Evolutionary conservation across 306 rosid species (phyloP), one percentile per base, ranked within the genome.

Genomic region (Inga laurina): DNA sequence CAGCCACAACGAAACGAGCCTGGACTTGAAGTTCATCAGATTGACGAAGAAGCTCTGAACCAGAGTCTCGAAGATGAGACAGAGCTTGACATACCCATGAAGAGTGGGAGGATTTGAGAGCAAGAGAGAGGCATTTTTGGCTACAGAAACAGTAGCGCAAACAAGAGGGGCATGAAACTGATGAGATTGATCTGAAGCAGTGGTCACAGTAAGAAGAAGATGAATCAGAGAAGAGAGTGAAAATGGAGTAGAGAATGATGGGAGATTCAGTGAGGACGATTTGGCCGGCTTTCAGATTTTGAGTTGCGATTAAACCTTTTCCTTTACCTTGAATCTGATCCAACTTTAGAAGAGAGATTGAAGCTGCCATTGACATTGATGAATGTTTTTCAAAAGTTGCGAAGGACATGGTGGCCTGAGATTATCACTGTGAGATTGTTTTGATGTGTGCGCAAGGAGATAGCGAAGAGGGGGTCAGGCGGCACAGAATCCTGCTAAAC

Each of bases 261-360:
- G 93, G 94, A 32, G 97, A 83, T 56, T 93, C 94, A 12, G 57
- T 91, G 67, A 90, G 89, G 44, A 93, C 12, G 66, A 92, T 54
- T 85, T 93, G 88, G 0, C 97, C 93, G 11, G 89, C 94, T 15
- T 77, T 85, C 2, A 92, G 85, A 37, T 90, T 76, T 43, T 84
- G 86, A 37, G 88, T 15, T 35, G 93, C 92, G 73, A 87, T 79
- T 8, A 90, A 22, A 4, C 89, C 94, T 65, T 90, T 88, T 9
- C 97, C 97, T 83, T 88, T 87, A 3, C 92, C 91, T 27, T 80
- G 37, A 5, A 88, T 86, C 13, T 89, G 80, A 3, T 76, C 84
- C 45, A 88, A 21, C 24, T 37, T 82, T 62, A 90, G 46, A 27
- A 82, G 43, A 44, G 80, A 68, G 54, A 57, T 72, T 39, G 84